Base-by-base conservation (phyloP, 1,284 basidiomycete genomes). In the Heimioporus retisporus region DNA sequence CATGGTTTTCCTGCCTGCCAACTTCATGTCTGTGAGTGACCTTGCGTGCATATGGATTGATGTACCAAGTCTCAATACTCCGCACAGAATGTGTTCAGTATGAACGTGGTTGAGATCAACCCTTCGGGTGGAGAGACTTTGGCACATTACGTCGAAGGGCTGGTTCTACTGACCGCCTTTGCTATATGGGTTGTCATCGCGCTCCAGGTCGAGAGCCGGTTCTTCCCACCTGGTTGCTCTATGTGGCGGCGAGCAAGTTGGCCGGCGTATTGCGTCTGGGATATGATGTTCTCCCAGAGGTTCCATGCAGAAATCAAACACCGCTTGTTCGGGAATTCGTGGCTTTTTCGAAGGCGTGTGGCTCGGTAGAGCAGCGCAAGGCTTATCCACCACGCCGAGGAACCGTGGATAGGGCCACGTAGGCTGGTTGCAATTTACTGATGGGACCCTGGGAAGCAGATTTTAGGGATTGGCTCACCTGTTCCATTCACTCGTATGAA, bases 1-100 rank as follows among this genome's bases (percentile, higher is more conserved):
- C 0, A 88, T 88, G 85, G 71, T 86, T 31, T 89, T 88, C 73
- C 77, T 89, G 13, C 88, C 88, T 6, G 84, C 85, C 6, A 83
- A 83, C 16, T 85, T 89, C 65, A 76, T 84, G 55, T 83, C 87
- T 1, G 87, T 88, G 73, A 70, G 86, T 78, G 40, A 54, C 15
- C 23, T 50, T 15, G 60, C 7, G 35, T 13, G 44, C 23, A 16
- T 7, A 3, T 42, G 14, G 31, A 40, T 59, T 44, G 35, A 40
- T 60, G 50, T 53, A 13, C 35, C 23, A 51, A 48, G 19, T 28
- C 44, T 64, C 23, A 76, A 16, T 43, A 54, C 55, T 59, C 46
- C 6, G 25, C 14, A 19, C 61, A 83, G 81, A 69, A 77, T 53
- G 70, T 82, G 15, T 83, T 82, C 74, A 85, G 85, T 46, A 84